These are phyloP conservation scores for Trametes coccinea DNA, from an alignment of 768 basidiomycete species.

Conservation along the genomic window DNA sequence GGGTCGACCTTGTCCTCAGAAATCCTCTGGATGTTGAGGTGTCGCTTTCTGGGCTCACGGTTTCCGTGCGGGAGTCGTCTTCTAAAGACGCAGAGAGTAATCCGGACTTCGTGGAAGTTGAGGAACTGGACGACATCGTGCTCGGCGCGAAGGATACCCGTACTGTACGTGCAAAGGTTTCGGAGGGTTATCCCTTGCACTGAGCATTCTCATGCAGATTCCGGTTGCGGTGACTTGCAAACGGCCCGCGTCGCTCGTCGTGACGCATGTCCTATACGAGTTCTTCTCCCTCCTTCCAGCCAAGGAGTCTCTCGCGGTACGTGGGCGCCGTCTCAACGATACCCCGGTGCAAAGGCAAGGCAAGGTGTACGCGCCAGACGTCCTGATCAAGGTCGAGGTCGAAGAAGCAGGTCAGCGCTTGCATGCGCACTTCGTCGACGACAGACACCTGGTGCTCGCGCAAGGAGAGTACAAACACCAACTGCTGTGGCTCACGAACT, in stretches of 20 bases:
- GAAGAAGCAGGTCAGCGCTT: constrained; percentile 67
- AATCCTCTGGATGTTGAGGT: constrained; percentile 79
- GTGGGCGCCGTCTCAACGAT: constrained; percentile 76
- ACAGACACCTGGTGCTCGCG: constrained; percentile 50
- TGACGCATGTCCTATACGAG: constrained; percentile 61
- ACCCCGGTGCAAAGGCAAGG: constrained; percentile 69
- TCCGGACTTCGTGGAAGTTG: constrained; percentile 51
- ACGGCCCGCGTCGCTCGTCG: constrained; percentile 49
- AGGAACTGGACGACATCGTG: constrained; percentile 59
- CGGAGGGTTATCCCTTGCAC: neutral
- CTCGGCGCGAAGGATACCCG: constrained; percentile 66
- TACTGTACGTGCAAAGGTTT: constrained; percentile 47
- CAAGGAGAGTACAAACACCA: constrained; percentile 69
- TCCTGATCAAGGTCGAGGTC: constrained; percentile 59
- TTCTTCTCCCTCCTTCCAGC: constrained; percentile 75
- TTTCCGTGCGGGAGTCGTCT: constrained; percentile 48
- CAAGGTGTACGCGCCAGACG: constrained; percentile 72
- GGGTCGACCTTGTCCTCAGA: constrained; percentile 67
- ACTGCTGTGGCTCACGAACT: constrained; percentile 63
- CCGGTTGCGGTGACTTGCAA: constrained; percentile 61
- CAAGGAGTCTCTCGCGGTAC: constrained; percentile 62
- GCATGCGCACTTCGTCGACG: constrained; percentile 54
- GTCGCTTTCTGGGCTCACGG: constrained; percentile 60
- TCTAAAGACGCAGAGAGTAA: constrained; percentile 34
- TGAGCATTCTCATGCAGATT: constrained; percentile 41